Base-by-base conservation (phyloP, 345 rosid genomes). In the Cochlearia excelsa region DNA sequence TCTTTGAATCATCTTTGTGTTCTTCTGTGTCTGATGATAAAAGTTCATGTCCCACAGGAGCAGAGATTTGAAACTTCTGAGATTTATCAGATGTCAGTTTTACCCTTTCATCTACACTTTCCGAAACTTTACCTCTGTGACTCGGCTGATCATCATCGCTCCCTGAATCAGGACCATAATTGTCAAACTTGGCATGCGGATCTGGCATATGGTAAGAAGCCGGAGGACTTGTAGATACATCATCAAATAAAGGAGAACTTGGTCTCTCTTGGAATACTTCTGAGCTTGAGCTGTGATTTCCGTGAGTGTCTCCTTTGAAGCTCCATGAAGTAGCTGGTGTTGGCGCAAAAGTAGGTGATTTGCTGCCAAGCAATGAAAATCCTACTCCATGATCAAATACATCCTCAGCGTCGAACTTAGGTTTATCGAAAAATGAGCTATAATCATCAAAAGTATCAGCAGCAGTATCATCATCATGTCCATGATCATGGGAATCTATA, bases 401-500 rank as follows among this genome's bases (percentile, higher is more conserved):
- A 39, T 39, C 76, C 58, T 76, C 74, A 1, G 44, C 44, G 46
- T 80, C 80, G 46, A 82, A 77, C 27, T 68, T 69, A 69, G 57
- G 55, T 31, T 63, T 76, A 58, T 58, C 40, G 3, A 72, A 75
- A 67, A 78, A 87, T 47, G 83, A 91, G 41, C 71, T 78, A 72
- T 73, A 82, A 73, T 85, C 83, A 71, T 92, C 96, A 71, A 79
- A 88, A 71, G 77, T 64, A 9, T 42, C 58, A 47, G 29, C 41
- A 46, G 50, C 23, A 37, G 55, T 7, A 43, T 50, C 70, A 37
- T 76, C 67, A 61, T 75, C 69, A 50, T 49, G 69, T 26, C 56
- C 51, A 52, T 58, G 33, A 52, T 70, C 82, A 63, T 47, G 54
- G 7, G 55, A 27, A 60, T 59, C 67, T 58, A 47, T 51, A 68